Evolutionary conservation across 2,329 filamentous ascomycete species (phyloP).

Genomic region (Nemania diffusa): DNA sequence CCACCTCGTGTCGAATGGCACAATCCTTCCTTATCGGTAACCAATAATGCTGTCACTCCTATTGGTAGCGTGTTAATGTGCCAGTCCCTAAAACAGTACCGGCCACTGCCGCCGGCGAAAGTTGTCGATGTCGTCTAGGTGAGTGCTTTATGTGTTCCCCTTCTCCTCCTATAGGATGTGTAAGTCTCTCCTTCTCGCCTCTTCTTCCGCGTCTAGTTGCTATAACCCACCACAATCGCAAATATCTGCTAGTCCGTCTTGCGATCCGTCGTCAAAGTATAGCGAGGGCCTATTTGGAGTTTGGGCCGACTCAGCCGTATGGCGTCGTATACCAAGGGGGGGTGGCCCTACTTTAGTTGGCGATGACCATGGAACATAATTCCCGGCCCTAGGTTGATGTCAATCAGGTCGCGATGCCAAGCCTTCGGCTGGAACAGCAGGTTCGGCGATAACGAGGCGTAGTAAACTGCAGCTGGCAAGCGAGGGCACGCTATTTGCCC

Average conservation of each 20-base stretch:
- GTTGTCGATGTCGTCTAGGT: conserved; percentile 8
- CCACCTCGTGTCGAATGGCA: conserved; percentile 4
- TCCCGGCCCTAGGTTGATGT: neutral
- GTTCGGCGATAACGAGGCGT: neutral
- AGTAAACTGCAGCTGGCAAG: neutral
- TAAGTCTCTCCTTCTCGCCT: neutral
- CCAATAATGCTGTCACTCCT: conserved; percentile 19
- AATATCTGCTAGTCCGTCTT: conserved; percentile 6
- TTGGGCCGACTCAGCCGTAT: conserved; percentile 16
- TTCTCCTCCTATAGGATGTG: conserved; percentile 4
- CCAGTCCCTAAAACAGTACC: neutral
- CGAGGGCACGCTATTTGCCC: neutral
- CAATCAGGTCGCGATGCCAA: conserved; percentile 10
- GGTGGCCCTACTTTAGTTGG: conserved; percentile 22
- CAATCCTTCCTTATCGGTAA: conserved; percentile 16
- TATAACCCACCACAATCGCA: conserved; percentile 9
- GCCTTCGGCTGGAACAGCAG: neutral
- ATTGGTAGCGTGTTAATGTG: conserved; percentile 10
- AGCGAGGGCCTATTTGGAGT: conserved; percentile 2
- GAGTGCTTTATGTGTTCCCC: conserved; percentile 2
- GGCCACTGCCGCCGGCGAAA: neutral
- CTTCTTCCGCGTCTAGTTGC: neutral
- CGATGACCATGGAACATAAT: conserved; percentile 28
- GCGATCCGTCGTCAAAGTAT: conserved; percentile 4
- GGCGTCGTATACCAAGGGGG: conserved; percentile 13